Evolutionary conservation across 225 moss, liverwort and hornwort species (phyloP).

Genomic region (Anthoceros angustus): DNA sequence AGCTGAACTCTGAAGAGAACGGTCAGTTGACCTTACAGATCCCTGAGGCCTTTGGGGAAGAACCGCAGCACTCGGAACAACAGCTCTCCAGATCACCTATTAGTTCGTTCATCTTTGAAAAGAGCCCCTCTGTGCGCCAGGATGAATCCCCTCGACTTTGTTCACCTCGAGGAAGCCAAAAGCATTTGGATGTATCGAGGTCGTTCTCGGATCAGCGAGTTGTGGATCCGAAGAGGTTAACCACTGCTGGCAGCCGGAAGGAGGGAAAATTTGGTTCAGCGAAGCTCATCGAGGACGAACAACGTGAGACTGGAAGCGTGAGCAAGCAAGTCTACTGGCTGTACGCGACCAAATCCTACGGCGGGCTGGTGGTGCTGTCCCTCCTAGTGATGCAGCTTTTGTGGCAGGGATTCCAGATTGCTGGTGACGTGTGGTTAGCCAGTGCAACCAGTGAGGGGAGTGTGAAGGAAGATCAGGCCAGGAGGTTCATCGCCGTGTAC

Average conservation of each 20-base stretch:
- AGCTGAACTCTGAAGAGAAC: background rate
- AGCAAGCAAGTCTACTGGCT: slow-evolving; percentile 22
- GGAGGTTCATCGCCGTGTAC: slow-evolving; percentile 22
- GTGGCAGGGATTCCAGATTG: slow-evolving; percentile 24
- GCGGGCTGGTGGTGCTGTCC: slow-evolving; percentile 12
- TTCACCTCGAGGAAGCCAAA: background rate
- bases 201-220: background rate
- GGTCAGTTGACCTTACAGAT: background rate
- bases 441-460: slow-evolving; percentile 5
- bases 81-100: background rate
- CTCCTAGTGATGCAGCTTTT: slow-evolving; percentile 15
- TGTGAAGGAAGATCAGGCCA: background rate
- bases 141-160: background rate
- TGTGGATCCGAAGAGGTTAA: no score
- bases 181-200: no score
- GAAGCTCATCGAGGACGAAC: slow-evolving; percentile 23
- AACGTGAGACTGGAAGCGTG: slow-evolving; percentile 23
- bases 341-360: slow-evolving; percentile 22
- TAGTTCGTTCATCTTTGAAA: background rate
- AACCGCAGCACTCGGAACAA: background rate
- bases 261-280: slow-evolving; percentile 7
- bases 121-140: background rate
- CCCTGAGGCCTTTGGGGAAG: background rate
- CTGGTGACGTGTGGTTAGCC: slow-evolving; percentile 24
- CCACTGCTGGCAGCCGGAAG: background rate